phyloP scores from a whole-genome alignment of 31 red algal species.

The Asparagopsis taxiformis region DNA sequence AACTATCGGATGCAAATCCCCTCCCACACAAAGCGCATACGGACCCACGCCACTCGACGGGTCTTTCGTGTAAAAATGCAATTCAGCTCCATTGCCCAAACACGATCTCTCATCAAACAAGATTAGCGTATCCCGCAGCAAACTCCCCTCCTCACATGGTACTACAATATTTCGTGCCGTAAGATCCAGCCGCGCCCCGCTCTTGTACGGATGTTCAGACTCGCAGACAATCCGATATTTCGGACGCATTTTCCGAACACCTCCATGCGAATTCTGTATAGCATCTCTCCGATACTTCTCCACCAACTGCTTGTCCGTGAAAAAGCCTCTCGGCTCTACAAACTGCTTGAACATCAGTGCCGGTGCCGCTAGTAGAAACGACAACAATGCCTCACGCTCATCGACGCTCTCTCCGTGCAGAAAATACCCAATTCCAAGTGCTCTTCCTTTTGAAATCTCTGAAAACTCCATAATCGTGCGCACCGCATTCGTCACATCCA shows the following conservation, averaged over 20 bases:
- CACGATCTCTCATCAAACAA: constrained; percentile 20
- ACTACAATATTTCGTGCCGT: background rate
- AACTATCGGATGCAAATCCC: background rate
- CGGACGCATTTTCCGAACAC: background rate
- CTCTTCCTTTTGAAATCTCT: background rate
- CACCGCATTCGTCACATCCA: background rate
- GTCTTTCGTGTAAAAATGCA: constrained; percentile 2
- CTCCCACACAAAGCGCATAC: background rate
- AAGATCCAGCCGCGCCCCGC: background rate
- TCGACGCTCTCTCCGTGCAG: background rate
- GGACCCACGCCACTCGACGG: background rate
- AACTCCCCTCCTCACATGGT: background rate
- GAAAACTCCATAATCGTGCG: background rate
- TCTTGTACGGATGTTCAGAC: constrained; percentile 11
- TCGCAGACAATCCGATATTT: constrained; percentile 14
- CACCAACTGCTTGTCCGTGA: constrained; percentile 1
- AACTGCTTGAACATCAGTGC: background rate
- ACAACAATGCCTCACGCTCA: constrained; percentile 2
- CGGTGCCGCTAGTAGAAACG: constrained; percentile 4
- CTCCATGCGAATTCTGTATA: background rate
- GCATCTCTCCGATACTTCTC: constrained; percentile 14
- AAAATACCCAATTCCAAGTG: background rate
- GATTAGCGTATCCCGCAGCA: constrained; percentile 1
- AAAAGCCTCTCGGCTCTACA: background rate
- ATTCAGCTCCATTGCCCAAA: background rate